phyloP scores from a whole-genome alignment of 2,329 filamentous ascomycete genomes.

The Proliferodiscus dingleyae region DNA sequence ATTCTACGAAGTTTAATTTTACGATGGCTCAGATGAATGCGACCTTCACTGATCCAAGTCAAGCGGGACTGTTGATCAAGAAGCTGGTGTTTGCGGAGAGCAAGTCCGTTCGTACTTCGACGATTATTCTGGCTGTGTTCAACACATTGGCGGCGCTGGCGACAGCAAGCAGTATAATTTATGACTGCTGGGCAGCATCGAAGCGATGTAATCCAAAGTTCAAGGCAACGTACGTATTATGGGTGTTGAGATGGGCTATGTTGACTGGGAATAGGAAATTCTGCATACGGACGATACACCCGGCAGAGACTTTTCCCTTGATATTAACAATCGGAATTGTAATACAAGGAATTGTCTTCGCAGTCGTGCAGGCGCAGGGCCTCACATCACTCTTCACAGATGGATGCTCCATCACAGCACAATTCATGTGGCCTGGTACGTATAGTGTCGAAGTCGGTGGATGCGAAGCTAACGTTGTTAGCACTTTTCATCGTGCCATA shows the following conservation, averaged over 20 bases:
- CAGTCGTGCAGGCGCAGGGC: slow-evolving; percentile 51
- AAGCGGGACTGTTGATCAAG: slow-evolving; percentile 23
- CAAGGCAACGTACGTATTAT: slow-evolving; percentile 40
- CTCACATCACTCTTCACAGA: slow-evolving; percentile 45
- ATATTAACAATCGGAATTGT: slow-evolving; percentile 53
- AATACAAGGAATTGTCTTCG: slow-evolving; percentile 54
- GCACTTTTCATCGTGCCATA: slow-evolving; percentile 64
- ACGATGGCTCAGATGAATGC: slow-evolving; percentile 1
- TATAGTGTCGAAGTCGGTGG: not conserved
- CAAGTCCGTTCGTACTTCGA: slow-evolving; percentile 56
- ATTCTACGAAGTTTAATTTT: slow-evolving; percentile 9
- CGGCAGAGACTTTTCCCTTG: slow-evolving; percentile 44
- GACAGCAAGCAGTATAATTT: slow-evolving; percentile 52
- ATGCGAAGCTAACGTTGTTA: slow-evolving; percentile 34
- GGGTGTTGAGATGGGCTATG: slow-evolving; percentile 30
- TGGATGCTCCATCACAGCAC: slow-evolving; percentile 50
- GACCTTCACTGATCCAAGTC: not conserved
- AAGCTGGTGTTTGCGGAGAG: slow-evolving; percentile 31
- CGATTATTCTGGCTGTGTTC: slow-evolving; percentile 56
- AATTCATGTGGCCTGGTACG: slow-evolving; percentile 56
- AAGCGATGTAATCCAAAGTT: slow-evolving; percentile 31
- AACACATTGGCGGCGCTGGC: slow-evolving; percentile 54
- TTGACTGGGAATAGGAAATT: slow-evolving; percentile 27
- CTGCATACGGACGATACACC: slow-evolving; percentile 31
- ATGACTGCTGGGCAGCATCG: slow-evolving; percentile 40